Conservation (phyloP, 75 land plant species). For the Selaginella moellendorffii region DNA sequence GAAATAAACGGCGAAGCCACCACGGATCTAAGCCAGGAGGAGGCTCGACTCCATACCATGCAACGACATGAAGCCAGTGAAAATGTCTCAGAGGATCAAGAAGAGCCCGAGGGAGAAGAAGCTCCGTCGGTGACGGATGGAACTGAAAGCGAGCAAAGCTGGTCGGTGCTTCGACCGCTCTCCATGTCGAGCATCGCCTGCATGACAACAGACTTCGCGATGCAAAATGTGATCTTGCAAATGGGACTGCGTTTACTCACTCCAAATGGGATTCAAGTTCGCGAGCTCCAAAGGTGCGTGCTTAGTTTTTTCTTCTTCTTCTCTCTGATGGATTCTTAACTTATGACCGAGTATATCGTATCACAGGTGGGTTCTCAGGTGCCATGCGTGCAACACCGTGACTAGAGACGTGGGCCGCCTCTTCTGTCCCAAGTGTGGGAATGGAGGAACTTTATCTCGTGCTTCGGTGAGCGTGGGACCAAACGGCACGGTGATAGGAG, state of each 20-base stretch:
- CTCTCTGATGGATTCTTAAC: not conserved
- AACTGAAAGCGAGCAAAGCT: constrained; percentile 62
- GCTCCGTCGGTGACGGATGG: constrained; percentile 25
- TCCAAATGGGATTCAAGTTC: constrained; percentile 76
- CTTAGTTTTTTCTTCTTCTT: not conserved
- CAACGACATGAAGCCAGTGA: not conserved
- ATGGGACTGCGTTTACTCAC: constrained; percentile 81
- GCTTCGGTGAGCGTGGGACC: constrained; percentile 76
- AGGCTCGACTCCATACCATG: not conserved
- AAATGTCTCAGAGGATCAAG: not conserved
- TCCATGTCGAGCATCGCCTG: constrained; percentile 85
- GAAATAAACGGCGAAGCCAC: no score
- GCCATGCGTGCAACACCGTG: constrained; percentile 78
- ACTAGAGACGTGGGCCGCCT: constrained; percentile 73
- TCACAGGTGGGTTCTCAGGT: constrained; percentile 78
- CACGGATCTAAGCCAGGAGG: not conserved
- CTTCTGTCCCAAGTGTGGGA: constrained; percentile 92
- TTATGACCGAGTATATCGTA: not conserved
- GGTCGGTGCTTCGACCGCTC: constrained; percentile 39
- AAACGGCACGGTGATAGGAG: constrained; percentile 65
- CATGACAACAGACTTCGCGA: constrained; percentile 87
- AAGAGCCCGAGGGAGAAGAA: not conserved
- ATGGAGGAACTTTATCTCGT: constrained; percentile 75
- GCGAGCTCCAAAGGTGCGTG: constrained; percentile 50
- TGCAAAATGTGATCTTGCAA: constrained; percentile 94